Evolutionary conservation across 179 eudicot genomes (phyloP), one percentile per base, ranked within the genome.

Genomic region (Gypsophila paniculata): DNA sequence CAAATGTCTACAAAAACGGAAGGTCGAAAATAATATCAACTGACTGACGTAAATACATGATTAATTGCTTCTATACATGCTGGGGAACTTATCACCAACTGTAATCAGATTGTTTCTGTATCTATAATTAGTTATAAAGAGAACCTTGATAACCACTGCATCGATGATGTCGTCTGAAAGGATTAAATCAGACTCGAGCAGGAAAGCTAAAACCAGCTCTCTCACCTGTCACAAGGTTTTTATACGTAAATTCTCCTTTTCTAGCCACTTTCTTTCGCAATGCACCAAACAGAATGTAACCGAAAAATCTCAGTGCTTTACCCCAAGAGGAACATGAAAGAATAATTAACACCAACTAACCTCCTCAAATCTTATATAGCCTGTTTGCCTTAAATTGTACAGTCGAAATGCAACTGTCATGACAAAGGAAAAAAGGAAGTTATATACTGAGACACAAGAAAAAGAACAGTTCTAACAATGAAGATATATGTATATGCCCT

Each of bases 141-240:
- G 4, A 44, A 91, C 93, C 91, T 87, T 90, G 66, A 86, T 86
- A 23, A 91, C 68, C 26, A 91, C 87, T 26, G 82, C 84, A 78
- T 91, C 90, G 32, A 91, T 71, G 10, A 59, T 74, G 12, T 88
- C 85, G 51, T 88, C 84, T 46, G 90, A 38, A 68, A 91, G 78
- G 11, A 77, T 67, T 70, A 83, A 51, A 55, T 80, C 79, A 26
- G 69, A 79, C 77, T 91, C 95, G 2, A 74, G 80, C 1, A 91
- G 79, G 67, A 78, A 68, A 58, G 93, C 96, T 75, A 89, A 8
- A 18, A 91, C 82, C 90, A 91, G 79, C 73, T 85, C 84, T 82
- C 84, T 91, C 70, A 91, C 74, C 97, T 91, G 72, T 25, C 34
- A 68, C 29, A 38, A 29, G 38, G 17, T 59, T 13, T 6, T 26